Conservation (phyloP, 2,329 filamentous ascomycete genomes). For the Penicillium sp. region DNA sequence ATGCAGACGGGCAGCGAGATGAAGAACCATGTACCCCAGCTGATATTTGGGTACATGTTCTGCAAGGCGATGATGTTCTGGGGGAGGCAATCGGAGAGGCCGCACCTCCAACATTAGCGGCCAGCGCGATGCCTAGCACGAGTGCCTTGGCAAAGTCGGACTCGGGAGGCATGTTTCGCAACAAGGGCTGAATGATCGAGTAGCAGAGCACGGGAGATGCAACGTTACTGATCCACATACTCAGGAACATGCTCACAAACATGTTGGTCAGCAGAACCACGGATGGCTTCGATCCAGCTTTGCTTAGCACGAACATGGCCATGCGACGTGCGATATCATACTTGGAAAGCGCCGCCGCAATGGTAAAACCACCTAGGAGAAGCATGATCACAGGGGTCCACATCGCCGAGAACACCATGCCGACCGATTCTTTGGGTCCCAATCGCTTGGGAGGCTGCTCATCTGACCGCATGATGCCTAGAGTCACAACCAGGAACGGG, state of each 20-base stretch:
- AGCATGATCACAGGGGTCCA: constrained; percentile 99
- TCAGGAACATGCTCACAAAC: constrained; percentile 96
- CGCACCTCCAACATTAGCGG: constrained; percentile 94
- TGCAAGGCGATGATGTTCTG: constrained; percentile 96
- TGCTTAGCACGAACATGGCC: constrained; percentile 92
- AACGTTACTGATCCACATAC: constrained; percentile 99
- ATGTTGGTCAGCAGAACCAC: constrained; percentile 96
- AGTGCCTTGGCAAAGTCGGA: constrained; percentile 93
- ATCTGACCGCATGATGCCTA: constrained; percentile 79
- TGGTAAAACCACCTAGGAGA: constrained; percentile 89
- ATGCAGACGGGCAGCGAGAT: constrained; percentile 89
- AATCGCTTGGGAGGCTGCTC: constrained; percentile 68
- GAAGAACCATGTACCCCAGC: constrained; percentile 97
- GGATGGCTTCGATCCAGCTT: constrained; percentile 85
- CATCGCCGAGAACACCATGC: constrained; percentile 90
- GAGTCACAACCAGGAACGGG: constrained; percentile 85
- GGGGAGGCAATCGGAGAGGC: constrained; percentile 96
- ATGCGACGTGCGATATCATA: constrained; percentile 98
- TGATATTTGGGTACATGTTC: constrained; percentile 89
- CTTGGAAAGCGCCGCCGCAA: constrained; percentile 92
- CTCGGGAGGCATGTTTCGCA: constrained; percentile 86
- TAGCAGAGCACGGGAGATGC: constrained; percentile 96
- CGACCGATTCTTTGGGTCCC: constrained; percentile 74
- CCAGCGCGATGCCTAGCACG: constrained; percentile 90
- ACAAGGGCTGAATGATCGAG: constrained; percentile 94